Conservation (phyloP, 768 basidiomycete genomes). For the Pisolithus orientalis region DNA sequence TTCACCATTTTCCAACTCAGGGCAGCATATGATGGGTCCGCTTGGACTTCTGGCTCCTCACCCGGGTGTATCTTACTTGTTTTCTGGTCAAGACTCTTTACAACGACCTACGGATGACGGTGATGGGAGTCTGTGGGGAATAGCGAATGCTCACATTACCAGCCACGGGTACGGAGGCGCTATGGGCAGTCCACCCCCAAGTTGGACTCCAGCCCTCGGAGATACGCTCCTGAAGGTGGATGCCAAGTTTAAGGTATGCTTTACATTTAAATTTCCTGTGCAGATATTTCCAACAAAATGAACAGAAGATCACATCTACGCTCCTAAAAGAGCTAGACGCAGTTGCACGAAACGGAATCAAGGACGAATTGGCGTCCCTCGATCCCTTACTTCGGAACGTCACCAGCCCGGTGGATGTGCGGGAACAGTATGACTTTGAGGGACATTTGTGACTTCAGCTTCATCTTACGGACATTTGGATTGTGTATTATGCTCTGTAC, state of each 20-base stretch:
- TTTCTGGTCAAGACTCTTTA: constrained; percentile 34
- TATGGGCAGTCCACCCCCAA: constrained; percentile 46
- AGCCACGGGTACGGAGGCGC: constrained; percentile 25
- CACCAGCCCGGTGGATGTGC: constrained; percentile 28
- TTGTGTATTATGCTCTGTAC: constrained; percentile 16
- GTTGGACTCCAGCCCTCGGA: constrained; percentile 56
- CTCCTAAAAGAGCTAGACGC: constrained; percentile 82
- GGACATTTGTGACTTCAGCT: constrained; percentile 27
- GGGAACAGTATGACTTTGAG: constrained; percentile 40
- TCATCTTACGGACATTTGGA: constrained; percentile 3
- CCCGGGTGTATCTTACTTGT: constrained; percentile 78
- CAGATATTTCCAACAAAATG: background rate
- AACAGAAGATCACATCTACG: constrained; percentile 75
- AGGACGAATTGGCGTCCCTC: constrained; percentile 75
- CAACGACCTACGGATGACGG: constrained; percentile 34
- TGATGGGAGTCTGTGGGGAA: constrained; percentile 64
- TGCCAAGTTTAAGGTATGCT: constrained; percentile 71
- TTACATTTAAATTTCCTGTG: background rate
- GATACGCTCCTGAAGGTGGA: constrained; percentile 81
- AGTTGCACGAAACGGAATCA: constrained; percentile 74
- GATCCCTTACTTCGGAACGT: constrained; percentile 71
- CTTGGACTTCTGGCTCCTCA: constrained; percentile 70
- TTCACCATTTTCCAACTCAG: constrained; percentile 64
- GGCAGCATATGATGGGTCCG: constrained; percentile 71
- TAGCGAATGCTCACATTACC: constrained; percentile 46